A percentile compares a stretch with the other conserved stretches of the same genome.
phyloP scores from a whole-genome alignment of 1,139 yeast species.

The Meyerozyma carpophila region DNA sequence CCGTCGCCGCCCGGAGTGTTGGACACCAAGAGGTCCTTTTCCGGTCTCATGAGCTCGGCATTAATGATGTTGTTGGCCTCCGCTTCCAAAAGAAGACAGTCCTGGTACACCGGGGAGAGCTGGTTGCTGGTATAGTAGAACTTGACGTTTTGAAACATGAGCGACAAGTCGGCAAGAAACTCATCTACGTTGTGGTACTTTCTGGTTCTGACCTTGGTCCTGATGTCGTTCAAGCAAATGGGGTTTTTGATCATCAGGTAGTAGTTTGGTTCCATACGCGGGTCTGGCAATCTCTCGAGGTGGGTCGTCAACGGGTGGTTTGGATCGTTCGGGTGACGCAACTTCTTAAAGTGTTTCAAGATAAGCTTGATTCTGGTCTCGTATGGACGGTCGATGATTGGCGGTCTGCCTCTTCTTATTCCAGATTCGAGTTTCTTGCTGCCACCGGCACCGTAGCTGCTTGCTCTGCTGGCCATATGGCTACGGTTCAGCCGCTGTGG shows the following conservation, averaged over 20 bases:
- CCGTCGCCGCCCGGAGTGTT: slow-evolving; percentile 55
- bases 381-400: slow-evolving; percentile 89
- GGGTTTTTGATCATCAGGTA: slow-evolving; percentile 63
- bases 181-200: slow-evolving; percentile 71
- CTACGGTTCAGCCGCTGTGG: slow-evolving; percentile 5
- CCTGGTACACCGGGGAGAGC: slow-evolving; percentile 51
- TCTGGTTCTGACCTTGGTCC: slow-evolving; percentile 80
- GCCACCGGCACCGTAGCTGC: slow-evolving; percentile 5
- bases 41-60: slow-evolving; percentile 75
- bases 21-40: slow-evolving; percentile 67
- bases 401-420: slow-evolving; percentile 88
- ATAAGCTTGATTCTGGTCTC: slow-evolving; percentile 88
- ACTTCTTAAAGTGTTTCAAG: slow-evolving; percentile 73
- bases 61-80: slow-evolving; percentile 58
- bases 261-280: slow-evolving; percentile 60
- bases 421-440: slow-evolving; percentile 45
- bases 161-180: slow-evolving; percentile 70
- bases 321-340: slow-evolving; percentile 48
- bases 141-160: slow-evolving; percentile 73
- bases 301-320: slow-evolving; percentile 46
- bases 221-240: slow-evolving; percentile 74
- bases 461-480: neutral
- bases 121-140: slow-evolving; percentile 53
- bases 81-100: slow-evolving; percentile 56
- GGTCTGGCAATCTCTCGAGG: slow-evolving; percentile 83